Base-by-base conservation (phyloP, 2,329 filamentous ascomycete genomes). In the Tricladium varicosporioides region DNA sequence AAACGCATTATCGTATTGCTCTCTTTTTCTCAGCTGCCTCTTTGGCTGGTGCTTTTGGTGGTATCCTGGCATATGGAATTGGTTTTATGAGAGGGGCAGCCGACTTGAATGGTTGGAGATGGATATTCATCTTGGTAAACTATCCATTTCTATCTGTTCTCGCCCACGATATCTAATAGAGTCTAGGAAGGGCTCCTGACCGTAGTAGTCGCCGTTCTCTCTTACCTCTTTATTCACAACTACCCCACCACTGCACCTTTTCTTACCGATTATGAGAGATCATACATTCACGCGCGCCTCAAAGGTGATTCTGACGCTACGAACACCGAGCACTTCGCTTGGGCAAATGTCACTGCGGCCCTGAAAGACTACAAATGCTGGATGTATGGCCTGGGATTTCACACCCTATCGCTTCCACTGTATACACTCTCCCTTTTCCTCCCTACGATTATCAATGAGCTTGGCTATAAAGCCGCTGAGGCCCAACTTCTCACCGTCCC, bases 361-460 rank as follows among this genome's bases (percentile, higher is more conserved):
- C 70, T 90, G 43, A 81, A 77, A 13, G 86, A 92, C 63, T 81
- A 82, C 1, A 90, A 86, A 67, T 85, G 85, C 65, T 90, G 84
- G 85, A 76, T 92, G 0, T 92, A 92, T 62, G 85, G 86, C 0
- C 69, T 89, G 0, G 82, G 80, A 0, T 91, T 89, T 64, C 87
- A 91, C 68, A 89, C 86, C 5, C 84, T 91, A 77, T 87, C 83
- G 56, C 71, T 92, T 11, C 81, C 81, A 0, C 71, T 83, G 0
- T 84, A 84, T 57, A 83, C 80, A 0, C 71, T 82, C 5, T 77
- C 84, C 0, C 69, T 84, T 2, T 84, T 84, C 54, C 56, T 83
- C 69, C 80, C 80, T 0, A 81, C 78, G 0, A 84, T 83, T 47
- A 82, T 84, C 53, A 75, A 73, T 19, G 73, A 76, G 16, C 74